Conservation (phyloP, 1,284 basidiomycete genomes). For the Ustilago hordei region DNA sequence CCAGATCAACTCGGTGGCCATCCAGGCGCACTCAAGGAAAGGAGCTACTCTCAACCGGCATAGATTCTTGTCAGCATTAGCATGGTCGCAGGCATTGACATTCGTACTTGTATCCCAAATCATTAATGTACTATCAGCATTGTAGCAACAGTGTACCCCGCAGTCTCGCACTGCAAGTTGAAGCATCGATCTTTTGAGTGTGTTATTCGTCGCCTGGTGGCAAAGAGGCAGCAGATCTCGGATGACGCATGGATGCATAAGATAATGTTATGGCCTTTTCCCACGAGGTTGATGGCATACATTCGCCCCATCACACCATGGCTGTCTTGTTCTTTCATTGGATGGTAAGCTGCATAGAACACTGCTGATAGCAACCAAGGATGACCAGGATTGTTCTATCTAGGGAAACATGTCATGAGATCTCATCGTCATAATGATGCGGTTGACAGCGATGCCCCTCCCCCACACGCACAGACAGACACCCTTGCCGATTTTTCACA, state of each 20-base stretch:
- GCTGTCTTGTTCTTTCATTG: neutral
- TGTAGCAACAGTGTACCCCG: conserved; percentile 16
- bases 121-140: conserved; percentile 14
- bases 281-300: conserved; percentile 9
- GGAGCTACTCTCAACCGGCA: conserved; percentile 31
- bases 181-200: neutral
- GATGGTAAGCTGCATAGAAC: neutral
- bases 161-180: neutral
- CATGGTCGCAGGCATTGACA: neutral
- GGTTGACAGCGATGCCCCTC: no score
- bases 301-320: neutral
- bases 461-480: no score
- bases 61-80: neutral
- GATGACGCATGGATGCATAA: conserved; percentile 7
- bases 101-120: conserved; percentile 3
- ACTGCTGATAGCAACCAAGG: neutral
- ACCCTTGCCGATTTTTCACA: neutral
- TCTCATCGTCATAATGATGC: no score
- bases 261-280: neutral
- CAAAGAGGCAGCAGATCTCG: neutral
- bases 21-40: conserved; percentile 10
- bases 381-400: neutral
- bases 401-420: no score
- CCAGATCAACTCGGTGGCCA: conserved; percentile 7
- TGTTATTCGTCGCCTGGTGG: no score